Conservation (phyloP, 2,329 filamentous ascomycete genomes). For the Cladosporium oxysporum region DNA sequence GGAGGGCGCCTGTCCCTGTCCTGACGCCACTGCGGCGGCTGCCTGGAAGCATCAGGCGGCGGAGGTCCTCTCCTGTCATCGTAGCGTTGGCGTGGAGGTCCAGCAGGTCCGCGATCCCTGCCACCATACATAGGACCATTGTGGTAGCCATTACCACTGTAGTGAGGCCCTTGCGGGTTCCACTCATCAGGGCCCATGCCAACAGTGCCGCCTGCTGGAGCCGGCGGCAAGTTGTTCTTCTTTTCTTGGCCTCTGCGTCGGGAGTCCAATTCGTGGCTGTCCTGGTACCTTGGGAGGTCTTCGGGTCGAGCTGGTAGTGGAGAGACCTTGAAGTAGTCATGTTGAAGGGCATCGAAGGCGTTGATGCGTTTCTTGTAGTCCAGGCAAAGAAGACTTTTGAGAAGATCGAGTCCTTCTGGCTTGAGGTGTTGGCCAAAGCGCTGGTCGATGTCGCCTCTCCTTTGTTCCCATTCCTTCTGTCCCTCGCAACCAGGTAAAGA, state of each 20-base stretch:
- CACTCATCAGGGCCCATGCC: conserved; percentile 68
- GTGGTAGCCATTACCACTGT: conserved; percentile 31
- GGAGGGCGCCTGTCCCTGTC: conserved; percentile 12
- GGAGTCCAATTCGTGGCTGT: conserved; percentile 89
- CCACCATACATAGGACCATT: conserved; percentile 31
- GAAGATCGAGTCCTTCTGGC: conserved; percentile 71
- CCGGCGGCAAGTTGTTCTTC: conserved; percentile 80
- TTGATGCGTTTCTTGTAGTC: conserved; percentile 90
- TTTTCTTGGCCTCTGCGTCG: conserved; percentile 86
- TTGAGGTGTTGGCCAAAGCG: conserved; percentile 62
- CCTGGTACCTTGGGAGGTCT: conserved; percentile 88
- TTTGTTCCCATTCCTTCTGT: conserved; percentile 62
- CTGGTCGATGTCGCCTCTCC: conserved; percentile 66
- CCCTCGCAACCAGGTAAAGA: conserved; percentile 78
- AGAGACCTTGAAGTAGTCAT: conserved; percentile 81
- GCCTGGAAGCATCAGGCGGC: conserved; percentile 1
- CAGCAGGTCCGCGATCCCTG: conserved; percentile 43
- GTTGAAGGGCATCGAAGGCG: conserved; percentile 87
- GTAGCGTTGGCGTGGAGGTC: conserved; percentile 28
- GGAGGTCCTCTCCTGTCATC: conserved; percentile 32
- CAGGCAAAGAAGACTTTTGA: conserved; percentile 80
- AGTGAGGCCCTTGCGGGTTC: conserved; percentile 42
- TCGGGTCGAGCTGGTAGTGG: conserved; percentile 79
- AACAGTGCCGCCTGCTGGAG: conserved; percentile 87
- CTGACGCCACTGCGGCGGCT: conserved; percentile 11